These are phyloP conservation scores for Ustilago esculenta DNA, from an alignment of 1,284 basidiomycete genomes.

Conservation along the genomic window DNA sequence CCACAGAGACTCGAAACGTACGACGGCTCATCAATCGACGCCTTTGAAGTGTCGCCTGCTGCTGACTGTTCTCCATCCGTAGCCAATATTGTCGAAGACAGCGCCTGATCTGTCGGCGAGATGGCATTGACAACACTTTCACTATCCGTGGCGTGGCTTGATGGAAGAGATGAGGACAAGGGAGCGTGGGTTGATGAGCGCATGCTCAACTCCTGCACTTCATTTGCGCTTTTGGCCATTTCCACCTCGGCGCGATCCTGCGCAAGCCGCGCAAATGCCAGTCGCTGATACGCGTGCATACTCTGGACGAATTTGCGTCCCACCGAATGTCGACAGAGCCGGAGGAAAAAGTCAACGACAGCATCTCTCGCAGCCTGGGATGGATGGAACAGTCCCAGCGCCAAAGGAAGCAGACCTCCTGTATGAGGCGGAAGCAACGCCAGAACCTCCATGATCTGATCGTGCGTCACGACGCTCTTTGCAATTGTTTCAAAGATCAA, in stretches of 20 bases:
- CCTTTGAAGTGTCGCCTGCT: neutral
- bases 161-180: slow-evolving; percentile 1
- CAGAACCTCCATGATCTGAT: slow-evolving; percentile 87
- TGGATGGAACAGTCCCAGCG: slow-evolving; percentile 90
- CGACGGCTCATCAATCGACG: slow-evolving; percentile 8
- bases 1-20: slow-evolving; percentile 13
- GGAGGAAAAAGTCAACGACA: slow-evolving; percentile 73
- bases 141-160: neutral
- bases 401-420: slow-evolving; percentile 84
- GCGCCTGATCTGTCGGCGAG: slow-evolving; percentile 1
- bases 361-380: slow-evolving; percentile 77
- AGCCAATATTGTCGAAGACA: neutral
- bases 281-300: slow-evolving; percentile 90
- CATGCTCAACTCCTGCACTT: slow-evolving; percentile 21
- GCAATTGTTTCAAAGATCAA: slow-evolving; percentile 80
- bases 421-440: slow-evolving; percentile 79
- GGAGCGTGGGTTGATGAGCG: slow-evolving; percentile 3
- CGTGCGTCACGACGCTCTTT: slow-evolving; percentile 71
- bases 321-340: slow-evolving; percentile 68
- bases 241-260: slow-evolving; percentile 51
- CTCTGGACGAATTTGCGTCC: slow-evolving; percentile 83
- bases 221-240: neutral
- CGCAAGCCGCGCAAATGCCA: slow-evolving; percentile 71
- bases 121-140: slow-evolving; percentile 1
- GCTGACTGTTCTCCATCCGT: slow-evolving; percentile 3